A percentile compares a stretch with the other conserved stretches of the same genome.
phyloP scores from a whole-genome alignment of 257 asterid genomes.

The Misopates orontium region DNA sequence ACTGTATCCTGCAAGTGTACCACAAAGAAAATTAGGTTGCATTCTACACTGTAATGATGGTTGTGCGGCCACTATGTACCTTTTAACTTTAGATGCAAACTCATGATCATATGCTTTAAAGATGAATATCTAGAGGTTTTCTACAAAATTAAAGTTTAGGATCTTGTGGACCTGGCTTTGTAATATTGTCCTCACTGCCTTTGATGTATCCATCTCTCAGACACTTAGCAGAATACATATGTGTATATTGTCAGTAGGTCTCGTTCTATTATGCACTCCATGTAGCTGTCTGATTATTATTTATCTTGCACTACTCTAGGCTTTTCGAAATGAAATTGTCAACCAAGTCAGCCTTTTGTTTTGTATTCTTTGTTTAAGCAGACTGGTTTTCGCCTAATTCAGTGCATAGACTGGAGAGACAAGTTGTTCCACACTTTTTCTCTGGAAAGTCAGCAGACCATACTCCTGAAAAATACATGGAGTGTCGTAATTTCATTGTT shows the following conservation, averaged over 20 bases:
- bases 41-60: constrained; percentile 1
- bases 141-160: too few species aligned
- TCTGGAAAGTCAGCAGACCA: constrained; percentile 81
- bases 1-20: not conserved
- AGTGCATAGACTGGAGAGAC: constrained; percentile 99
- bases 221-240: not conserved
- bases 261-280: not conserved
- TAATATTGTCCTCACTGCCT: too few species aligned
- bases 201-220: too few species aligned
- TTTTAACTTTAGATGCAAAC: not conserved
- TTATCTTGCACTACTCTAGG: not conserved
- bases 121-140: not conserved
- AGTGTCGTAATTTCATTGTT: constrained; percentile 76
- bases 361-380: constrained; percentile 35
- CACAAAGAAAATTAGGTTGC: not conserved
- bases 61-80: constrained; percentile 4
- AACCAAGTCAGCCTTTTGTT: constrained; percentile 12
- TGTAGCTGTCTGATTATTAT: not conserved
- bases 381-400: constrained; percentile 94
- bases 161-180: too few species aligned
- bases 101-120: constrained; percentile 4
- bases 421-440: constrained; percentile 98
- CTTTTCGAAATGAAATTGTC: not conserved
- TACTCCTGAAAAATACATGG: constrained; percentile 90
- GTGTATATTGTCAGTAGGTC: too few species aligned